phyloP scores from a whole-genome alignment of 164 flowering plant species.

The Macadamia tetraphylla region DNA sequence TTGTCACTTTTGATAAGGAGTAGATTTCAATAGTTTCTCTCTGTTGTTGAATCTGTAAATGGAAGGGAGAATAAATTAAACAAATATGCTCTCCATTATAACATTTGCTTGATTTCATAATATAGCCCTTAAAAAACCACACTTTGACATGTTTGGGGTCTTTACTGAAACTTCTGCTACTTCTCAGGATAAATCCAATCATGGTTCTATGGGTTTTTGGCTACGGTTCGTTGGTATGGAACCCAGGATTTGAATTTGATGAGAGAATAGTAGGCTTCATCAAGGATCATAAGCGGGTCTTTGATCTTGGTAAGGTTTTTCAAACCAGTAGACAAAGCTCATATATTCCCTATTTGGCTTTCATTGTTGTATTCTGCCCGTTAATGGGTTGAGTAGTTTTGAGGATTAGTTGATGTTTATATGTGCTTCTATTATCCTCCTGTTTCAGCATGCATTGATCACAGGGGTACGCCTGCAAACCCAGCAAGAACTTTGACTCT shows the following conservation, averaged over 20 bases:
- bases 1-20: too few species aligned
- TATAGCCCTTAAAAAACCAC: too few species aligned
- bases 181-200: conserved; percentile 26
- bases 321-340: neutral
- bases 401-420: neutral
- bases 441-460: conserved; percentile 93
- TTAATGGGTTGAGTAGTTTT: neutral
- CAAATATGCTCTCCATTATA: too few species aligned
- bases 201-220: conserved; percentile 99
- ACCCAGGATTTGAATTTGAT: conserved; percentile 89
- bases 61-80: too few species aligned
- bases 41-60: too few species aligned
- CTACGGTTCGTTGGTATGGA: conserved; percentile 93
- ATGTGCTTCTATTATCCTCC: neutral
- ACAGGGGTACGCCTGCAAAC: conserved; percentile 88
- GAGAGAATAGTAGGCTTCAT: conserved; percentile 83
- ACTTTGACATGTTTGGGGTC: neutral
- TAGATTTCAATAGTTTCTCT: too few species aligned
- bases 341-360: neutral
- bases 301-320: conserved; percentile 70
- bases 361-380: neutral
- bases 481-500: conserved; percentile 97
- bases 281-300: conserved; percentile 80
- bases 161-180: neutral
- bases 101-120: too few species aligned